These are phyloP conservation scores for Lactarius trivialis DNA, from an alignment of 768 basidiomycete species.

Conservation along the genomic window DNA sequence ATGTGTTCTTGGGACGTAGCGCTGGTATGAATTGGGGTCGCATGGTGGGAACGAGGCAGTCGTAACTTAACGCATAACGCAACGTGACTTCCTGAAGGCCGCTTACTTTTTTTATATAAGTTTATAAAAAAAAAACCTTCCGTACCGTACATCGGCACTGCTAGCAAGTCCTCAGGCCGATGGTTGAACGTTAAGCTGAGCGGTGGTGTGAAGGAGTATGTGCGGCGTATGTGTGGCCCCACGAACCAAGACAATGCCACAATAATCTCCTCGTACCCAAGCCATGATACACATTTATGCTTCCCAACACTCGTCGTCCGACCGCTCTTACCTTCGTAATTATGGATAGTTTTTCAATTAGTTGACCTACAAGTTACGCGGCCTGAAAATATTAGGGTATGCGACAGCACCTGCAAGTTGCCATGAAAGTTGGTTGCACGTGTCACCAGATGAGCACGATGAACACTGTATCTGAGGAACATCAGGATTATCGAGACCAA, in stretches of 20 bases:
- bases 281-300: not conserved
- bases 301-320: not conserved
- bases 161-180: too few species aligned
- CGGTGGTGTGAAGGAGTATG: conserved; percentile 62
- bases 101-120: too few species aligned
- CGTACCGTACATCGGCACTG: too few species aligned
- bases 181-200: too few species aligned
- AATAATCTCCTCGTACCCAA: conserved; percentile 48
- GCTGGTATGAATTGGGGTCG: not conserved
- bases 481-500: too few species aligned
- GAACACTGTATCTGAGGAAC: too few species aligned
- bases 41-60: not conserved
- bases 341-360: not conserved
- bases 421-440: too few species aligned
- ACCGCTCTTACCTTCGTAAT: not conserved
- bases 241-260: conserved; percentile 54
- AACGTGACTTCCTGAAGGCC: conserved; percentile 1
- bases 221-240: conserved; percentile 49
- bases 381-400: not conserved
- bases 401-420: too few species aligned
- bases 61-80: not conserved
- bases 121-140: too few species aligned
- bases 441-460: too few species aligned
- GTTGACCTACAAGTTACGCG: not conserved
- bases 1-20: not conserved